Conservation (phyloP, 495 filamentous ascomycete genomes). For the Cercophora samala region DNA sequence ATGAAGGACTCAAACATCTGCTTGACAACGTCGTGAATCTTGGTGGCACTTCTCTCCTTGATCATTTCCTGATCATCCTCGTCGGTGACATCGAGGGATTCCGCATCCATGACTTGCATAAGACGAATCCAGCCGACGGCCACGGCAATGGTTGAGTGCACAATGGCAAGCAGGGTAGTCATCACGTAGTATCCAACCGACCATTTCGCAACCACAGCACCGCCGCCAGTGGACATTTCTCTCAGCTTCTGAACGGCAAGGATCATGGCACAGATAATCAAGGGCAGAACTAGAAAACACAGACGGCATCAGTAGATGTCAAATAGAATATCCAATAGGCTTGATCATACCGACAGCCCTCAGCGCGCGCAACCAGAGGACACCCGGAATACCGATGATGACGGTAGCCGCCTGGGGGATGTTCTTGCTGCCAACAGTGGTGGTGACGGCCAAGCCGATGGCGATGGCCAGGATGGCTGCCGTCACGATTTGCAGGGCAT, state of each 20-base stretch:
- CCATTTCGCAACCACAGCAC: constrained; percentile 24
- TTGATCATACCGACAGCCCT: constrained; percentile 31
- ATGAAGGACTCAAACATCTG: constrained; percentile 36
- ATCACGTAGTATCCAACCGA: constrained; percentile 32
- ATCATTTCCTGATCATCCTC: constrained; percentile 17
- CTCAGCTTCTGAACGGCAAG: constrained; percentile 29
- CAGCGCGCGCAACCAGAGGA: constrained; percentile 33
- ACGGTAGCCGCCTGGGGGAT: constrained; percentile 24
- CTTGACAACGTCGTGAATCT: constrained; percentile 28
- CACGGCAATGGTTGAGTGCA: constrained; percentile 28
- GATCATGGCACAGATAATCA: constrained; percentile 35
- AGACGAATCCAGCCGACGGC: constrained; percentile 29
- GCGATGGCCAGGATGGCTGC: constrained; percentile 30
- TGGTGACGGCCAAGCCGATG: constrained; percentile 29
- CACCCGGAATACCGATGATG: constrained; percentile 28
- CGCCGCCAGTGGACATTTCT: constrained; percentile 28
- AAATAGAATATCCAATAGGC: no score
- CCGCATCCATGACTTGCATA: constrained; percentile 21
- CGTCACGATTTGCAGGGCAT: constrained; percentile 29
- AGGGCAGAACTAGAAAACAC: constrained; percentile 25
- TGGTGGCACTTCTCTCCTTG: constrained; percentile 17
- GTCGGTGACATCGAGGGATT: constrained; percentile 9
- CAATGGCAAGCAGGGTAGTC: constrained; percentile 34
- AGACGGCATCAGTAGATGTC: not conserved
- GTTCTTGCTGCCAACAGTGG: constrained; percentile 18